Evolutionary conservation across 306 rosid genomes (phyloP).

Genomic region (Prunus mume): DNA sequence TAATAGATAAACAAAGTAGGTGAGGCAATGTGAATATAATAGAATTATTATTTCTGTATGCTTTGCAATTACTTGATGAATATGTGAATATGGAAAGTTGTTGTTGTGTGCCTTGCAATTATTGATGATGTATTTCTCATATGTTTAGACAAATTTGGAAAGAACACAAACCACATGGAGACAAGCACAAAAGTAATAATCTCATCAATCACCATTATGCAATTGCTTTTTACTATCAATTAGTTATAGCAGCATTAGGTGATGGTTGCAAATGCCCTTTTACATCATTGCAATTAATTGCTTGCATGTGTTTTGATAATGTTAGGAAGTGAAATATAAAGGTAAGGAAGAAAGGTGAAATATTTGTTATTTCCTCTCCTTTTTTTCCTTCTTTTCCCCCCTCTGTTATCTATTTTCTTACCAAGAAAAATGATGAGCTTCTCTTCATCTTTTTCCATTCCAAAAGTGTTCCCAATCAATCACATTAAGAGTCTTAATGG

Average conservation of each 20-base stretch:
- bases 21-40: no score
- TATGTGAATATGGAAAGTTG: background rate
- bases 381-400: background rate
- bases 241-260: background rate
- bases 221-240: background rate
- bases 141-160: background rate
- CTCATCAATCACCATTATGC: background rate
- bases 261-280: background rate
- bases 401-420: background rate
- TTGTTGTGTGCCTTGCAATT: background rate
- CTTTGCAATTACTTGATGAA: no score
- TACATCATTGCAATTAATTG: background rate
- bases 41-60: no score
- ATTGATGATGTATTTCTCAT: background rate
- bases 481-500: background rate
- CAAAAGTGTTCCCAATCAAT: background rate
- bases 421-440: background rate
- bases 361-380: background rate
- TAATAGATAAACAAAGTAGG: background rate
- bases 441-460: background rate
- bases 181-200: background rate
- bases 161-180: background rate
- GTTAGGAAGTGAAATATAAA: background rate
- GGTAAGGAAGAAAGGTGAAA: background rate
- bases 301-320: background rate